These are phyloP conservation scores for Colletotrichum nymphaeae DNA, from an alignment of 2,329 filamentous ascomycete genomes.

Conservation along the genomic window DNA sequence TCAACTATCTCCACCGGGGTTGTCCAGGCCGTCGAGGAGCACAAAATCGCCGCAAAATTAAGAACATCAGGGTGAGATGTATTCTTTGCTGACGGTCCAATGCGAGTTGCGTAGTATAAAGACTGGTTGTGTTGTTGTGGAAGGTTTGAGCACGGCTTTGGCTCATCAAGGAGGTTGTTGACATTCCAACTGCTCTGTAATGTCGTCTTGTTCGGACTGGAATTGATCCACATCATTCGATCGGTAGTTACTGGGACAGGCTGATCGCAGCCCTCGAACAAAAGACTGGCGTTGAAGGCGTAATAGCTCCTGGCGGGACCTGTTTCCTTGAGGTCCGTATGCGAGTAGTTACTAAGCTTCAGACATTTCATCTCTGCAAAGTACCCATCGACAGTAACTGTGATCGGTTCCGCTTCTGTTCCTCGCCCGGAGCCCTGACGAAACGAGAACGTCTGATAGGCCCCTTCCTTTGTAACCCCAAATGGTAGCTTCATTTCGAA, in stretches of 20 bases:
- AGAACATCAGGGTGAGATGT: neutral
- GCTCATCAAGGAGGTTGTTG: no score
- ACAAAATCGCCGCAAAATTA: slow-evolving; percentile 7
- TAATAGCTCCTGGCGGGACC: no score
- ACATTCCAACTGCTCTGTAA: neutral
- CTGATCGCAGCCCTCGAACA: neutral
- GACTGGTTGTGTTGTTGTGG: slow-evolving; percentile 12
- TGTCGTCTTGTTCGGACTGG: neutral
- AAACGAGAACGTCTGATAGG: slow-evolving; percentile 20
- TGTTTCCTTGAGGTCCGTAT: neutral
- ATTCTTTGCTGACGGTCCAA: neutral
- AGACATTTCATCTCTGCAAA: neutral
- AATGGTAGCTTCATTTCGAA: slow-evolving; percentile 23
- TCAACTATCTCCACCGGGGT: slow-evolving; percentile 5
- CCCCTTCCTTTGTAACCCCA: neutral
- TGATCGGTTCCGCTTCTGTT: neutral
- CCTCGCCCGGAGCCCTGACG: neutral
- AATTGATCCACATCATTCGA: neutral
- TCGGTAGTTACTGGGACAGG: neutral
- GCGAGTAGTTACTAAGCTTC: neutral
- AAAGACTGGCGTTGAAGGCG: no score
- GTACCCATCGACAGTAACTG: slow-evolving; percentile 4
- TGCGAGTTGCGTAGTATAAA: slow-evolving; percentile 1
- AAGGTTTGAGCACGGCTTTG: slow-evolving; percentile 6
- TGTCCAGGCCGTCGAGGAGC: slow-evolving; percentile 10